Evolutionary conservation across 768 basidiomycete species (phyloP).

Genomic region (Lentinula sp.): DNA sequence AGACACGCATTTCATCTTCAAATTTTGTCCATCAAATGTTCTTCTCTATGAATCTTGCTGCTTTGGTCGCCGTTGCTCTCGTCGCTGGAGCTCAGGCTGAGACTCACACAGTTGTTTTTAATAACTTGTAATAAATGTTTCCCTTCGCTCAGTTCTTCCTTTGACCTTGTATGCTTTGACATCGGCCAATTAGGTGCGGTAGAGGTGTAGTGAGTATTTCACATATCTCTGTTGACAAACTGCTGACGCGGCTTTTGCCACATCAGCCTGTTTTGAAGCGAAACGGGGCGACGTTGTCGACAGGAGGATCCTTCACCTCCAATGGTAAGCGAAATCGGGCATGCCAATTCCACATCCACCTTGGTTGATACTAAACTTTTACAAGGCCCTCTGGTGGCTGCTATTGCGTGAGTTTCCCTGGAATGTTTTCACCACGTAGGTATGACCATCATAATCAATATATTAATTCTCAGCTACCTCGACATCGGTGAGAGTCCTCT

Average conservation of each 20-base stretch:
- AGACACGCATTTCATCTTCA: no score
- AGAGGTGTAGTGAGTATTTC: background rate
- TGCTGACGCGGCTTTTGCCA: no score
- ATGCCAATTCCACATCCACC: no score
- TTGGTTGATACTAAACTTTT: background rate
- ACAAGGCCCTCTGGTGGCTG: conserved; percentile 17
- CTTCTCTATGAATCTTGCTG: background rate
- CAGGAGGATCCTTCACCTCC: conserved; percentile 18
- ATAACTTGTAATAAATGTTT: background rate
- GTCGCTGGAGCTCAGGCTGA: background rate
- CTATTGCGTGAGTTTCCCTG: conserved; percentile 22
- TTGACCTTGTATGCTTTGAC: no score
- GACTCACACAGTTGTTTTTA: background rate
- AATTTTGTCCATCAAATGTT: background rate
- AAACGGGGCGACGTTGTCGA: conserved; percentile 18
- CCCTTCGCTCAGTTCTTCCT: no score
- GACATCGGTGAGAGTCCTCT: no score
- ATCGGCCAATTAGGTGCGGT: background rate
- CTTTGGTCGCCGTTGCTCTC: background rate
- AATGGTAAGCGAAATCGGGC: conserved; percentile 10
- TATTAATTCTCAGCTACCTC: background rate
- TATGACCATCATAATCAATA: background rate
- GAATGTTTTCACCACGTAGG: background rate
- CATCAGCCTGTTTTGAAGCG: conserved; percentile 10
- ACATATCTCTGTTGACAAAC: no score